A percentile compares a stretch with the other conserved stretches of the same genome.
Conservation (phyloP, 352 stramenopile genomes). For the Globisporangium canariense region DNA sequence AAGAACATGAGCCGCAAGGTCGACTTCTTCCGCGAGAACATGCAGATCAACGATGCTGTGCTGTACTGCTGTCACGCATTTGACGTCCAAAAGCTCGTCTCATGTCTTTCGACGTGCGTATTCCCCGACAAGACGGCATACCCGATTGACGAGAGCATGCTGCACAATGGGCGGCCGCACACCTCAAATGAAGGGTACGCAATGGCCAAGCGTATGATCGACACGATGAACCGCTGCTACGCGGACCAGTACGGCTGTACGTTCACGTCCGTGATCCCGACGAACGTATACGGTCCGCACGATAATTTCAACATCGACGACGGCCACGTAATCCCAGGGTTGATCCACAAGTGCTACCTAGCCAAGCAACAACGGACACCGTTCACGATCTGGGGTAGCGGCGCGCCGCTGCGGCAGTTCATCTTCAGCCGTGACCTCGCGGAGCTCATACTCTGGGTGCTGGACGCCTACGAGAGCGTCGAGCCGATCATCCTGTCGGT, state of each 20-base stretch:
- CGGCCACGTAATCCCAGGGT: slow-evolving; percentile 96
- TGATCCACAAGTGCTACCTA: slow-evolving; percentile 99
- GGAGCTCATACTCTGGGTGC: slow-evolving; percentile 88
- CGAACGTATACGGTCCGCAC: slow-evolving; percentile 98
- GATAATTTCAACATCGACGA: slow-evolving; percentile 98
- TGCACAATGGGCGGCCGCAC: slow-evolving; percentile 85
- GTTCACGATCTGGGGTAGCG: slow-evolving; percentile 95
- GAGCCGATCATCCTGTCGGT: slow-evolving; percentile 97
- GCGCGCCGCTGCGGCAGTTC: slow-evolving; percentile 96
- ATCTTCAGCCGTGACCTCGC: slow-evolving; percentile 96
- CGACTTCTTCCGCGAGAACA: slow-evolving; percentile 99
- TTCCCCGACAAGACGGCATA: slow-evolving; percentile 99
- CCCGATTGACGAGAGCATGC: slow-evolving; percentile 98
- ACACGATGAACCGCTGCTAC: slow-evolving; percentile 98
- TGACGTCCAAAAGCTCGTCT: slow-evolving; percentile 94
- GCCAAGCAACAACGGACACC: slow-evolving; percentile 89
- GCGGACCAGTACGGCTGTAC: slow-evolving; percentile 94
- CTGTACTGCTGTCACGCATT: slow-evolving; percentile 93
- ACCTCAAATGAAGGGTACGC: slow-evolving; percentile 91
- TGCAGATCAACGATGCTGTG: slow-evolving; percentile 99
- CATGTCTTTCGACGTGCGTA: slow-evolving; percentile 97
- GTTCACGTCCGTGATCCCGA: slow-evolving; percentile 99
- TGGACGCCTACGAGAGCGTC: slow-evolving; percentile 77
- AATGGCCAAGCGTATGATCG: slow-evolving; percentile 98
- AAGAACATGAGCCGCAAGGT: slow-evolving; percentile 87